Evolutionary conservation across 768 basidiomycete genomes (phyloP).

Genomic region (Russula virescens): DNA sequence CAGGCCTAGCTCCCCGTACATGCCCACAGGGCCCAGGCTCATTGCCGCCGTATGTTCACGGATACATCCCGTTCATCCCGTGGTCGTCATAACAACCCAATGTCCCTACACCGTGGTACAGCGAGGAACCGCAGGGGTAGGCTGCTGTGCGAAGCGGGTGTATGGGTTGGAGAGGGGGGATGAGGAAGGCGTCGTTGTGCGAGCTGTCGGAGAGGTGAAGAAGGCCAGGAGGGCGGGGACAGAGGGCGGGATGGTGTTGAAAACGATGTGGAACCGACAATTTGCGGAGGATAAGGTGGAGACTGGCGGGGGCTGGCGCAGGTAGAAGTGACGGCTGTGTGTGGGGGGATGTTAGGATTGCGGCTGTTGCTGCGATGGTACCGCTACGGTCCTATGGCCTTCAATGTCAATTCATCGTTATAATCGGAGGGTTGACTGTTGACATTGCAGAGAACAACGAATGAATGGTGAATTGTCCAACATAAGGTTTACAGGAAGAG

Average conservation of each 20-base stretch:
- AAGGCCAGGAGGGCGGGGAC: slow-evolving; percentile 62
- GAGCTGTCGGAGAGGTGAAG: slow-evolving; percentile 30
- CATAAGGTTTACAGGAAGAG: neutral
- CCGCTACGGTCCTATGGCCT: slow-evolving; percentile 79
- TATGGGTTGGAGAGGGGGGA: slow-evolving; percentile 36
- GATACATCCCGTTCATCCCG: no score
- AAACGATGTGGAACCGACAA: neutral
- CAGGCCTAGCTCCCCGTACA: no score
- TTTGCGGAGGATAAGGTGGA: neutral
- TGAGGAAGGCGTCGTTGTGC: slow-evolving; percentile 33
- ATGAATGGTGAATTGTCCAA: neutral
- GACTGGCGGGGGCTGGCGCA: slow-evolving; percentile 27
- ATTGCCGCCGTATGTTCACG: no score
- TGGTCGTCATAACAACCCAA: no score
- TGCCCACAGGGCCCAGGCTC: no score
- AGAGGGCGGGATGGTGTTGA: slow-evolving; percentile 30
- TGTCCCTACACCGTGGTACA: no score
- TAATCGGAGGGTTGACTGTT: slow-evolving; percentile 15
- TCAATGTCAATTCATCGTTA: slow-evolving; percentile 73
- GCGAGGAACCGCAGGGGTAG: no score
- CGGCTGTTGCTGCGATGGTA: slow-evolving; percentile 26
- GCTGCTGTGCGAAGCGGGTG: slow-evolving; percentile 34
- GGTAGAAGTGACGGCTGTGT: slow-evolving; percentile 57
- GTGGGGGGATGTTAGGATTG: slow-evolving; percentile 29
- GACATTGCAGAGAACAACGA: neutral